Percentiles rank a stretch among this genome's conserved stretches.
These are phyloP conservation scores for Veloboletus limbatus DNA, from an alignment of 1,284 basidiomycete species.

Conservation along the genomic window DNA sequence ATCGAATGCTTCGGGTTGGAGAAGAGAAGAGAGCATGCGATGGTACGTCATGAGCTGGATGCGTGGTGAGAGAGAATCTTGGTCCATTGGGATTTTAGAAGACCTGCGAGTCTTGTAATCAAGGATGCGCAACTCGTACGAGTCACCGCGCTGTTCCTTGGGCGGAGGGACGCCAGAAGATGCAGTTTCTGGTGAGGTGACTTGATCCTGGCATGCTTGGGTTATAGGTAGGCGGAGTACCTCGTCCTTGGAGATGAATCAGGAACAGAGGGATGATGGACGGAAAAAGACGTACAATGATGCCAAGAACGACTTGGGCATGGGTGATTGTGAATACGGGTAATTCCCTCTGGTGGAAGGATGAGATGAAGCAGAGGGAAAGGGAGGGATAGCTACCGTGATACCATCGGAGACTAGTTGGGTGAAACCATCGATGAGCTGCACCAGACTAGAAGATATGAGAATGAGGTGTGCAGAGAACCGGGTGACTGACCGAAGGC, in stretches of 20 bases:
- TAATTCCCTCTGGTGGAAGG: constrained; percentile 58
- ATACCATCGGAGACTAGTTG: constrained; percentile 50
- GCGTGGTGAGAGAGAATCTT: constrained; percentile 63
- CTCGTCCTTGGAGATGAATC: constrained; percentile 42
- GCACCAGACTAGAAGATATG: constrained; percentile 47
- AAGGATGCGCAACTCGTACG: constrained; percentile 49
- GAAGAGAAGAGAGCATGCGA: constrained; percentile 59
- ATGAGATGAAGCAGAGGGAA: not conserved
- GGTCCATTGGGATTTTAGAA: constrained; percentile 53
- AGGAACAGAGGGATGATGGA: not conserved
- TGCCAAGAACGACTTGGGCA: constrained; percentile 54
- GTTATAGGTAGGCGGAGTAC: constrained; percentile 8
- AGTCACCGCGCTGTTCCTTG: too few species aligned
- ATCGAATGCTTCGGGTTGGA: constrained; percentile 47
- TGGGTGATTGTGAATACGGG: constrained; percentile 69
- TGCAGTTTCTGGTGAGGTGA: constrained; percentile 22
- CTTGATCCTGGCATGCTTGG: not conserved
- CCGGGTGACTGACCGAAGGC: constrained; percentile 47
- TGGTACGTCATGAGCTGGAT: constrained; percentile 85
- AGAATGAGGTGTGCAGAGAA: not conserved
- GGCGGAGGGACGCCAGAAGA: not conserved
- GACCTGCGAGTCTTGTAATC: constrained; percentile 76
- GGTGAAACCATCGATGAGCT: constrained; percentile 57
- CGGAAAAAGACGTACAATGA: constrained; percentile 52
- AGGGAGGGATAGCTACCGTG: constrained; percentile 35